These are phyloP conservation scores for Talaromyces sp. DNA, from an alignment of 2,329 filamentous ascomycete genomes.

Conservation along the genomic window DNA sequence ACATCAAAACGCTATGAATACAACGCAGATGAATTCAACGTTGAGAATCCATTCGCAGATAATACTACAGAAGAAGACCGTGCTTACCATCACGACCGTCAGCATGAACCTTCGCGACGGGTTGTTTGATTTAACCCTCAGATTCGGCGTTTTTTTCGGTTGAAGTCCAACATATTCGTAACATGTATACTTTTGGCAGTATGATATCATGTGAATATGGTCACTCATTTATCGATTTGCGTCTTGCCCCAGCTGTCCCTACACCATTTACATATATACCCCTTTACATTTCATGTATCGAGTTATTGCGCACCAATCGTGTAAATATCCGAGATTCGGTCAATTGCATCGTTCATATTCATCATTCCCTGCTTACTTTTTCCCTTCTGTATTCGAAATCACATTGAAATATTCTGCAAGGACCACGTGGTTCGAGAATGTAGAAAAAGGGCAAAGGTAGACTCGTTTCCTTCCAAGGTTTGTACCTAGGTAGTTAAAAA, in stretches of 20 bases:
- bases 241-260: background rate
- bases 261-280: background rate
- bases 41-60: slow-evolving; percentile 41
- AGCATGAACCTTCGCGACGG: background rate
- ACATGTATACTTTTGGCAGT: background rate
- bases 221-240: background rate
- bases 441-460: background rate
- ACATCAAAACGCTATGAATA: slow-evolving; percentile 27
- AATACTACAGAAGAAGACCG: background rate
- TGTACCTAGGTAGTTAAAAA: background rate
- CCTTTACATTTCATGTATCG: background rate
- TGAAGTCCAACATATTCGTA: too few relatives aligned
- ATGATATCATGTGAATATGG: background rate
- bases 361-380: background rate
- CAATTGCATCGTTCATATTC: background rate
- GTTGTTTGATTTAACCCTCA: background rate
- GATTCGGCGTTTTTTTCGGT: too few relatives aligned
- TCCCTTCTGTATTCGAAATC: too few relatives aligned
- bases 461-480: background rate
- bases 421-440: background rate
- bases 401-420: too few relatives aligned
- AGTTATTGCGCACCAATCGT: background rate
- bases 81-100: background rate
- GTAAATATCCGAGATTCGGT: background rate
- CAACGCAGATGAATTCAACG: slow-evolving; percentile 35